Conservation (phyloP, 2,329 filamentous ascomycete species). For the Aureobasidium sp. region DNA sequence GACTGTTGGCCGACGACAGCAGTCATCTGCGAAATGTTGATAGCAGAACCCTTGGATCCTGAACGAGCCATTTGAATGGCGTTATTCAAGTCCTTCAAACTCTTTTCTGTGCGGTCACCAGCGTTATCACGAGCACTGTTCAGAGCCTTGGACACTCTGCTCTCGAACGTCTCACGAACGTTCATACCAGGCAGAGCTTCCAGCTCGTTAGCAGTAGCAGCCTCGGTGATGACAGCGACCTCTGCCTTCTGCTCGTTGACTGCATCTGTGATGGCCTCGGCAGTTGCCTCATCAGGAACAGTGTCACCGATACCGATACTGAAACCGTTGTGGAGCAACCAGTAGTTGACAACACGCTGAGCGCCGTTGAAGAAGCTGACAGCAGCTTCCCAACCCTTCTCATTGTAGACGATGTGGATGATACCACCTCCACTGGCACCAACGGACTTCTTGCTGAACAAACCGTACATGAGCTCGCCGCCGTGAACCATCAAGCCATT, state of each 20-base stretch:
- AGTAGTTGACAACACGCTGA: slow-evolving; percentile 93
- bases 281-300: slow-evolving; percentile 80
- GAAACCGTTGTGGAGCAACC: slow-evolving; percentile 92
- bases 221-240: slow-evolving; percentile 65
- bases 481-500: slow-evolving; percentile 75
- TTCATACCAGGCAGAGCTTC: slow-evolving; percentile 98
- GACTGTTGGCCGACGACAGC: slow-evolving; percentile 96
- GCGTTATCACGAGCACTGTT: slow-evolving; percentile 96
- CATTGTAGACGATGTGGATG: slow-evolving; percentile 93
- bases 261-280: slow-evolving; percentile 73
- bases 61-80: slow-evolving; percentile 93
- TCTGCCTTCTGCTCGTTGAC: slow-evolving; percentile 76
- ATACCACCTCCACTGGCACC: slow-evolving; percentile 87
- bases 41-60: slow-evolving; percentile 95
- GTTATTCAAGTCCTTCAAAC: slow-evolving; percentile 92
- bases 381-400: slow-evolving; percentile 75
- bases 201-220: slow-evolving; percentile 77
- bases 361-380: slow-evolving; percentile 95
- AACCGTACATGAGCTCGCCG: slow-evolving; percentile 82
- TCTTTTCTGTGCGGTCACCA: slow-evolving; percentile 84
- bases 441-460: slow-evolving; percentile 88
- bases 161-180: slow-evolving; percentile 95
- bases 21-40: slow-evolving; percentile 99
- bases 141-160: slow-evolving; percentile 86
- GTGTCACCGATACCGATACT: slow-evolving; percentile 98